Evolutionary conservation across 345 rosid genomes (phyloP), one percentile per base, ranked within the genome.

Genomic region (Eutrema heterophyllum): DNA sequence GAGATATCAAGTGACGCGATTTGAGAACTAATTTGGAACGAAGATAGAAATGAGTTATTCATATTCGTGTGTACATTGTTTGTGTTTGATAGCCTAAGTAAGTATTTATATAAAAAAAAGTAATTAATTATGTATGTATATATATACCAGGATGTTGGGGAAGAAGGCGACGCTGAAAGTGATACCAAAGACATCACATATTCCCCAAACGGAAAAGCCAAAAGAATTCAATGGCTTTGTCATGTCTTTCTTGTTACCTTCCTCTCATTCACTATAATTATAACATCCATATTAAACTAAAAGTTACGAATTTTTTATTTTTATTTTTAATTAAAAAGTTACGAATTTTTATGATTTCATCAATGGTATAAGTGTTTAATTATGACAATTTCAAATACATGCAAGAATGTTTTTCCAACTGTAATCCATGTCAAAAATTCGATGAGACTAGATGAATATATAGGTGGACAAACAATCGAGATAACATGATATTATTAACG

Each of bases 131-230:
- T 50, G 52, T 60, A 7, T 71, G 51, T 50, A 54, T 61, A 54
- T 2, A 26, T 36, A 8, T 26, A 68, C 69, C 85, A 93, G 97
- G 86, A 43, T 86, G 48, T 62, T 91, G n/a, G 97, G 98, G 73
- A 77, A 83, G 83, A 86, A 85, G 53, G 81, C 83, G 72, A 87
- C 60, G 76, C 48, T 93, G 68, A 86, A 91, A 79, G 76, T 87
- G 54, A 82, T 93, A 73, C 58, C 74, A 73, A 76, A 82, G 14
- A 75, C 96, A 16, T 83, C 96, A 7, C 97, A 93, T 67, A 77
- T 93, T 45, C 97, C 95, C 3, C 98, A 90, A 82, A 68, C 75
- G n/a, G 97, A 90, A 65, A 71, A 80, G 29, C 16, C 92, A 5
- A 21, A 24, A 61, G 64, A 78, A 32, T 90, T 93, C 81, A 90